Conservation (phyloP, 192 early-diverging fungal genomes). For the Rhizophlyctis rosea region DNA sequence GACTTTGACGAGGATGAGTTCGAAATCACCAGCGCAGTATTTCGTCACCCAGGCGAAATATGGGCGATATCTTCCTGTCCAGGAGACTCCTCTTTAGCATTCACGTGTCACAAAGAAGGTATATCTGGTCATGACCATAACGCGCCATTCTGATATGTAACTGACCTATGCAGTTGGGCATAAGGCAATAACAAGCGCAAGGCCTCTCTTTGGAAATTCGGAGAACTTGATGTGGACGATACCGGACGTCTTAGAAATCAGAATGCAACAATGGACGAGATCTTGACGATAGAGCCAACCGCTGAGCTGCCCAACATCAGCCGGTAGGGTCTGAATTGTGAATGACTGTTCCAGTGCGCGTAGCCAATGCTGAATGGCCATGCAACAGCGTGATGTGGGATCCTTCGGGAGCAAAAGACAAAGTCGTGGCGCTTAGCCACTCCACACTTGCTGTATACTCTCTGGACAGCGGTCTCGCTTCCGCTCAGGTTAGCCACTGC, state of each 20-base stretch:
- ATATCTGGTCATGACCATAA: constrained; percentile 2
- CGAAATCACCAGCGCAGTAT: constrained; percentile 56
- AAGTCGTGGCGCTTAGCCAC: constrained; percentile 17
- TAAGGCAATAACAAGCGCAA: not conserved
- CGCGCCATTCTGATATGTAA: constrained; percentile 4
- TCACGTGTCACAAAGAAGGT: constrained; percentile 52
- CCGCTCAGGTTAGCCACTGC: constrained; percentile 42
- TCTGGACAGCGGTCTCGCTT: constrained; percentile 40
- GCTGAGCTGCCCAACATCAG: constrained; percentile 11
- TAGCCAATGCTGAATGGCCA: constrained; percentile 2
- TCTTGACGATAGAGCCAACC: constrained; percentile 27
- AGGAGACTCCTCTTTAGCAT: constrained; percentile 51
- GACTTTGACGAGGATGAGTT: constrained; percentile 72
- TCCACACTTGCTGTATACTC: constrained; percentile 48
- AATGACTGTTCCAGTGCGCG: too few relatives aligned
- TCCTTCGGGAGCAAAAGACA: constrained; percentile 26
- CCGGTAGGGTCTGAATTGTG: not conserved
- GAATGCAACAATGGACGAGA: constrained; percentile 28
- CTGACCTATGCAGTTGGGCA: not conserved
- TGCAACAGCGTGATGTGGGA: constrained; percentile 37
- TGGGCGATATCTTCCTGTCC: constrained; percentile 64
- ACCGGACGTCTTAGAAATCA: constrained; percentile 29
- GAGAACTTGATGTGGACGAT: constrained; percentile 24
- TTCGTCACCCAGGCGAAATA: constrained; percentile 64
- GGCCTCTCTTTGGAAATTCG: constrained; percentile 36